Base-by-base conservation (phyloP, 805 yeast species). In the Myxozyma melibiosi region DNA sequence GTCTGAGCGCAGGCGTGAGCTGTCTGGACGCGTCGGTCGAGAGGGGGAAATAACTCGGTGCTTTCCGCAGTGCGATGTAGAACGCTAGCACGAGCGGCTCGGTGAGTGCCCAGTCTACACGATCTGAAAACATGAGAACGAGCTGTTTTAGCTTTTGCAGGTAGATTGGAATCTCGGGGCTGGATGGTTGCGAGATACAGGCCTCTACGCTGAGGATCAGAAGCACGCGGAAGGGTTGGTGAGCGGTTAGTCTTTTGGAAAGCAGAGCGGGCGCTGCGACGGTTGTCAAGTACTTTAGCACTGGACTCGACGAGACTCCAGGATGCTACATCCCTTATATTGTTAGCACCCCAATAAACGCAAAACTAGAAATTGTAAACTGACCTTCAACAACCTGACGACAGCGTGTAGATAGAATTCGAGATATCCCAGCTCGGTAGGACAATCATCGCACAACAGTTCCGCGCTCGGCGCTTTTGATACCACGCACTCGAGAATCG, bases 1-100 rank as follows among this genome's bases (percentile, higher is more conserved):
- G 11, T 4, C 51, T 25, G 22, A 60, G 41, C 6, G 53, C 62
- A 11, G 64, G 64, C 7, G 59, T 53, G 28, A 60, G 39, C n/a
- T 60, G 59, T n/a, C 47, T 28, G 9, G 63, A 58, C 9, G 51
- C 31, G 24, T 58, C 62, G 7, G 63, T 51, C 13, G 64, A 58
- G 11, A 60, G 37, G 13, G 64, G 63, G 42, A 48, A 60, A 2
- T 56, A 49, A 7, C n/a, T n/a, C n/a, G 63, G 57, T 16, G 49
- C 33, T 13, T 57, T 43, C n/a, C 49, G 44, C 16, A 39, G 40
- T 13, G 59, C 51, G 6, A 60, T 53, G 43, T 60, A 60, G 3
- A 60, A 28, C 3, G 59, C 51, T 11, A 60, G 22, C 6, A 37
- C 38, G 0, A 58, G 50, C 20, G 64, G 59, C 22, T 60, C 64